phyloP scores from a whole-genome alignment of 1,284 basidiomycete genomes.

The Sporisorium iseilematis-ciliati region DNA sequence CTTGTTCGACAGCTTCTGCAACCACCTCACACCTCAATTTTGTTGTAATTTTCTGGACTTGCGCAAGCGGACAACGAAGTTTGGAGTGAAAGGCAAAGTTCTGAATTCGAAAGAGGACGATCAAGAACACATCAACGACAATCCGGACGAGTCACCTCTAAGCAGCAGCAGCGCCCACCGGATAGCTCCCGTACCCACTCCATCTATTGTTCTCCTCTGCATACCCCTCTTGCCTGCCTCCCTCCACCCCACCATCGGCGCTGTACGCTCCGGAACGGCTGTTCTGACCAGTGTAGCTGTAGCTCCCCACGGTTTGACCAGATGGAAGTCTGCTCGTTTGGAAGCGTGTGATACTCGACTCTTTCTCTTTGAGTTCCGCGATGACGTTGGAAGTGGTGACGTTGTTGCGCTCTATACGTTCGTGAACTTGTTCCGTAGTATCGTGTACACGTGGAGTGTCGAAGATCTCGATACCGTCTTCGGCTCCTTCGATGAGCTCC shows the following conservation, averaged over 20 bases:
- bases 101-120: too few relatives aligned
- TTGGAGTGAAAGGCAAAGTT: too few relatives aligned
- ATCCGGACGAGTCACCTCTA: neutral
- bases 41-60: too few relatives aligned
- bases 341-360: neutral
- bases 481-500: conserved; percentile 9
- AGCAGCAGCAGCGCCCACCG: neutral
- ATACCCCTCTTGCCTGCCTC: neutral
- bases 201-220: too few relatives aligned
- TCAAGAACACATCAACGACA: too few relatives aligned
- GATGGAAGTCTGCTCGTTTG: neutral
- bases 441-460: conserved; percentile 32
- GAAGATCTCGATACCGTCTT: conserved; percentile 24
- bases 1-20: too few relatives aligned
- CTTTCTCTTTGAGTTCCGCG: neutral
- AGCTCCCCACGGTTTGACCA: neutral
- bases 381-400: neutral
- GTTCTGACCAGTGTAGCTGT: neutral
- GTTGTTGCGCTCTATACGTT: conserved; percentile 7
- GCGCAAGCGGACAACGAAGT: too few relatives aligned
- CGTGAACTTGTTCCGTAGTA: conserved; percentile 23
- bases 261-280: neutral
- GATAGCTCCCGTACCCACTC: conserved; percentile 1
- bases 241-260: neutral
- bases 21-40: too few relatives aligned